Evolutionary conservation across 345 rosid species (phyloP), one percentile per base, ranked within the genome.

Genomic region (Toxicodendron radicans): DNA sequence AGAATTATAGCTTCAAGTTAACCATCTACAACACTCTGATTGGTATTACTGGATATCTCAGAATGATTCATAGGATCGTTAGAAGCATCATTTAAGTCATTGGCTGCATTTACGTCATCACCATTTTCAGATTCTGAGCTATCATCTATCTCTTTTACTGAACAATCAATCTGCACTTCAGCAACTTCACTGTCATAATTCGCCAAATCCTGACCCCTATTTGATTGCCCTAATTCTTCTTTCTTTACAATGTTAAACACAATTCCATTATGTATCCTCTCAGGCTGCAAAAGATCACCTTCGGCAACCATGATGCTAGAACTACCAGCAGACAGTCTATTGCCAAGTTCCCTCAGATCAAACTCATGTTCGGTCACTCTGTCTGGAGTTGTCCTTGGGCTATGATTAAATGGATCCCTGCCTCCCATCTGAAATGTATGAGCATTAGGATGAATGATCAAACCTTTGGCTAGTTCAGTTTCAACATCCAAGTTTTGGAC

Each of bases 241-340:
- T 83, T 90, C 83, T 81, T 90, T 3, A 91, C 97, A 0, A 93
- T 79, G 33, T 93, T 91, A 66, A 95, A 79, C 79, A 95, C 85
- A 71, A 95, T 71, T 18, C 98, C 99, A 21, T 90, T 89, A 9
- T 75, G 76, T 32, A 83, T 82, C 67, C 85, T 88, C 66, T 94
- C 97, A 38, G 96, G 89, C 76, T 90, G 96, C 77, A 93, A 74
- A 66, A 89, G 89, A 82, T 93, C 95, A 9, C 99, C 98, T 86
- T 91, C 98, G 6, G 82, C 58, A 0, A 95, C 98, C 58, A 73
- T 76, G 43, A 95, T 85, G 77, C 98, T 88, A 6, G 87, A 85
- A 71, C 83, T 74, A 56, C 60, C 80, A 8, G 57, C 10, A 1
- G 84, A 64, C 5, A 48, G 64, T 74, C 89, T 82, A 69, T 16